A percentile compares a stretch with the other conserved stretches of the same genome.
These are phyloP conservation scores for Tilletia walkeri DNA, from an alignment of 1,284 basidiomycete species.

Conservation along the genomic window DNA sequence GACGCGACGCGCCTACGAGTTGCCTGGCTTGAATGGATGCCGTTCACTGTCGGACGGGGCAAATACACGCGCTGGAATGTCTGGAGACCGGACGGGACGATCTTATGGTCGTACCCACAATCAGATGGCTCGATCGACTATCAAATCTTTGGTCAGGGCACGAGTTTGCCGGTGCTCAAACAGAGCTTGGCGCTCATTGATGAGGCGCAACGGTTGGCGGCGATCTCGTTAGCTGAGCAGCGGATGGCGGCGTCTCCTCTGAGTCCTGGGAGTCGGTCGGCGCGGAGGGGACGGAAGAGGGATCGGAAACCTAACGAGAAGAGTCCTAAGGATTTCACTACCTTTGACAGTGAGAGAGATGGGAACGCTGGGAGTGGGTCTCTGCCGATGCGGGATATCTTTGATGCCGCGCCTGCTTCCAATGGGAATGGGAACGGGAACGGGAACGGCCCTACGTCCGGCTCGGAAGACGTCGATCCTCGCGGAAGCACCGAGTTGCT, in stretches of 20 bases:
- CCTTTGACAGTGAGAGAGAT: neutral
- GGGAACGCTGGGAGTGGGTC: neutral
- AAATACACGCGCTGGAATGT: conserved; percentile 40
- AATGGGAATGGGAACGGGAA: neutral
- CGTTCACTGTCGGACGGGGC: conserved; percentile 42
- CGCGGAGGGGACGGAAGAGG: conserved; percentile 11
- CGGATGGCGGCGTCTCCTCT: neutral
- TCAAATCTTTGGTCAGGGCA: conserved; percentile 42
- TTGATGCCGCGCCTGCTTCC: neutral
- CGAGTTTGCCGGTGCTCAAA: conserved; percentile 34
- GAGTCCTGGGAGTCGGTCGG: neutral
- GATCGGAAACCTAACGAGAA: too few relatives aligned
- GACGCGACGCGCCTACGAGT: conserved; percentile 47
- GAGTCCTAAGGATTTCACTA: too few relatives aligned
- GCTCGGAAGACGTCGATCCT: neutral
- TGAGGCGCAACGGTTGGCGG: conserved; percentile 17
- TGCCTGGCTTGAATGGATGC: conserved; percentile 42
- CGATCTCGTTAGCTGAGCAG: neutral
- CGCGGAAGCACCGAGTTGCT: too few relatives aligned
- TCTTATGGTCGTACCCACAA: conserved; percentile 41
- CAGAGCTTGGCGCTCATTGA: conserved; percentile 38
- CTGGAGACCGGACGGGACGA: conserved; percentile 32
- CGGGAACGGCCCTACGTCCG: neutral
- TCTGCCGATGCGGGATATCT: neutral
- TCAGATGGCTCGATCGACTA: conserved; percentile 34